Base-by-base conservation (phyloP, 148 eudicot species). In the Rhododendron ovatum region DNA sequence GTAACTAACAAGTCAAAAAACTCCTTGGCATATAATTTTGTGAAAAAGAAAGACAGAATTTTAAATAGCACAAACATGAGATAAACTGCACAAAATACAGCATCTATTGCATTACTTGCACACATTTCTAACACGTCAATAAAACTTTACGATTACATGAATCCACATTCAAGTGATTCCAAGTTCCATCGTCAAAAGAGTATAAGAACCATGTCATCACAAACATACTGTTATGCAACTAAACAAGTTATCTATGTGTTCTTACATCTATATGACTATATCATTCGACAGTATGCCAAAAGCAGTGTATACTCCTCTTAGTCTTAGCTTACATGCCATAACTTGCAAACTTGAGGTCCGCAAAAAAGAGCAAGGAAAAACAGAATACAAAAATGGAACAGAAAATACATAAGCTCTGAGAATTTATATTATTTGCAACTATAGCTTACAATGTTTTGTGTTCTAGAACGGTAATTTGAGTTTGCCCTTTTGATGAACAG, bases 1-100 rank as follows among this genome's bases (percentile, higher is more conserved):
- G 84, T 55, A 79, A 63, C 28, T 84, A 12, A 12, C 48, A 33
- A 41, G 86, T 77, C 37, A 83, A 65, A 84, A 78, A 8, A 63
- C 3, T 13, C 82, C 86, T n/a, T 24, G 35, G 63, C 35, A 80
- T 69, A 47, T 39, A 20, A 87, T 37, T 14, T 33, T 3, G 61
- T 28, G 47, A 59, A 30, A 55, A 53, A 82, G 55, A 51, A 13
- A 73, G 3, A 45, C 48, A n/a, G 48, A 30, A 75, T 4, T 14
- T 10, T 41, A 28, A 30, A 13, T 12, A 71, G 14, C 13, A 26
- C 20, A n/a, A 12, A 71, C 18, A 71, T 71, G 76, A 71, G 37
- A 71, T 71, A 30, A 71, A 71, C 37, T 6, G 39, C n/a, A 75
- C 79, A 75, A 37, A 39, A 39, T 75, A 75, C 48, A 75, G 47